Conservation (phyloP, 164 flowering plant species). For the Stephania japonica region DNA sequence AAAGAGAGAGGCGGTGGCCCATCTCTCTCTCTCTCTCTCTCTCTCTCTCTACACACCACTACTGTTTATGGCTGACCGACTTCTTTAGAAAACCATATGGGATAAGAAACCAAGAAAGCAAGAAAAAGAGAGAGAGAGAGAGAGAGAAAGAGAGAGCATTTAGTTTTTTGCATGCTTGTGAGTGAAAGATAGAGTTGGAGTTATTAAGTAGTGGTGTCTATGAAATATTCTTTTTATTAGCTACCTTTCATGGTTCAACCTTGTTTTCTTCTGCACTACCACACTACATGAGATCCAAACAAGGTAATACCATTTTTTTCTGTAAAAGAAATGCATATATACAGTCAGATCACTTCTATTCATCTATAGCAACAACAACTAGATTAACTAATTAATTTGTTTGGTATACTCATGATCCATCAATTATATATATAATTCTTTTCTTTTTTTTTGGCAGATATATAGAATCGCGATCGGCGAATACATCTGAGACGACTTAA, state of each 20-base stretch:
- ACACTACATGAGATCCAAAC: constrained; percentile 13
- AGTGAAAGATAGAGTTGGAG: constrained; percentile 11
- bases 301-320: not conserved
- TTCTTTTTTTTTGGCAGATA: constrained; percentile 14
- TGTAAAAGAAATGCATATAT: not conserved
- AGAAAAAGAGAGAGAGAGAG: not conserved
- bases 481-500: constrained; percentile 2
- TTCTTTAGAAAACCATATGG: constrained; percentile 30
- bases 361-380: not conserved
- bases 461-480: constrained; percentile 14
- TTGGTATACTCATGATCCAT: no score
- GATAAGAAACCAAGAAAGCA: constrained; percentile 22
- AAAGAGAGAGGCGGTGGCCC: constrained; percentile 36
- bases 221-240: constrained; percentile 22
- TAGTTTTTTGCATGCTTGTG: constrained; percentile 9
- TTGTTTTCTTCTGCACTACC: constrained; percentile 13
- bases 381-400: no score
- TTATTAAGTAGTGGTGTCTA: not conserved
- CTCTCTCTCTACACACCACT: no score
- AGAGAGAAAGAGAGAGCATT: not conserved
- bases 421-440: not conserved
- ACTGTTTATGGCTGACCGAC: constrained; percentile 44
- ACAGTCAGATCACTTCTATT: constrained; percentile 1
- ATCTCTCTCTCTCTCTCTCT: constrained; percentile 18
- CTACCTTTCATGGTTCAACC: constrained; percentile 9